A percentile compares a stretch with the other conserved stretches of the same genome.
Evolutionary conservation across 108 stramenopile genomes (phyloP).

Genomic region (Cylindrotheca closterium): DNA sequence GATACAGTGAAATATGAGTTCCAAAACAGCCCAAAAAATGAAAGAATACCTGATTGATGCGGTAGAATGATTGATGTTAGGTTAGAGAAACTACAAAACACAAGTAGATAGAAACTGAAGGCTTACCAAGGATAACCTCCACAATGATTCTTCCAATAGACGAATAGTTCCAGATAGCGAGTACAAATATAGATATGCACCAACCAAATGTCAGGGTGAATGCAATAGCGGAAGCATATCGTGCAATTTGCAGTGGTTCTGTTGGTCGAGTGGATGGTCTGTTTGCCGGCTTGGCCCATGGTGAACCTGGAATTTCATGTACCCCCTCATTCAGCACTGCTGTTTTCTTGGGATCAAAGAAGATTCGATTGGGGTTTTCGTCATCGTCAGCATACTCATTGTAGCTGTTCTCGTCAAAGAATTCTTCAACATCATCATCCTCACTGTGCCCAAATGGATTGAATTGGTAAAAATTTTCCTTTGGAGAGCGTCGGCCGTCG

Average conservation of each 20-base stretch:
- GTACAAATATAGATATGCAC: slow-evolving; percentile 20
- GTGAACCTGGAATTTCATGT: slow-evolving; percentile 47
- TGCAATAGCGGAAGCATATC: slow-evolving; percentile 31
- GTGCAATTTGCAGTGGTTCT: slow-evolving; percentile 46
- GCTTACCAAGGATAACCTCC: slow-evolving; percentile 33
- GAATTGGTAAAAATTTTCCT: slow-evolving; percentile 1
- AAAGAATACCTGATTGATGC: slow-evolving; percentile 13
- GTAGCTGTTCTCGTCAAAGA: slow-evolving; percentile 21
- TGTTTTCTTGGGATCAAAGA: slow-evolving; percentile 24
- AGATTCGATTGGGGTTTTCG: slow-evolving; percentile 21
- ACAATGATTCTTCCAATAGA: slow-evolving; percentile 32
- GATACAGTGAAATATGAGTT: slow-evolving; percentile 48
- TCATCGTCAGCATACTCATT: slow-evolving; percentile 1
- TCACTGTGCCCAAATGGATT: slow-evolving; percentile 25
- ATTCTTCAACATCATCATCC: slow-evolving; percentile 29
- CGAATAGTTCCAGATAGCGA: slow-evolving; percentile 40
- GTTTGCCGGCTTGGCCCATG: slow-evolving; percentile 48
- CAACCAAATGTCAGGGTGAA: slow-evolving; percentile 27
- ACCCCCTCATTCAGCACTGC: slow-evolving; percentile 36
- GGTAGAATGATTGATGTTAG: no score
- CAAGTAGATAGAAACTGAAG: not conserved
- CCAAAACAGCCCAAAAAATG: slow-evolving; percentile 59
- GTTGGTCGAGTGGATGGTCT: slow-evolving; percentile 35
- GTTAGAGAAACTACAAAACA: not conserved
- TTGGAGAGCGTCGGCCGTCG: not conserved